A percentile compares a stretch with the other conserved stretches of the same genome.
Evolutionary conservation across 192 early-diverging fungal species (phyloP).

Genomic region (Entomortierella beljakovae): DNA sequence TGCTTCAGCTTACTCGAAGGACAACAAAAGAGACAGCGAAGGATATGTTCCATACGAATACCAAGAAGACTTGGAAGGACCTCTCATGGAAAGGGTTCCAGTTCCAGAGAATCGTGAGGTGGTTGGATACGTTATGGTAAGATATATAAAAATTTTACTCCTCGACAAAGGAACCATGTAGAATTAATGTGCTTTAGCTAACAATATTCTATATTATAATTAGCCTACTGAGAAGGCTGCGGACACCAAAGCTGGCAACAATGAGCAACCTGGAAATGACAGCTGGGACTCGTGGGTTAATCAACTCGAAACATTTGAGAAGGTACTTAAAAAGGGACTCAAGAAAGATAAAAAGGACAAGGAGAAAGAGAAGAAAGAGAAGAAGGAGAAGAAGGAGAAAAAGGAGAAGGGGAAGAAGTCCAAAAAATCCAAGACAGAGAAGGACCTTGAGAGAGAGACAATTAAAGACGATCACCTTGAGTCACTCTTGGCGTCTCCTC

Average conservation of each 20-base stretch:
- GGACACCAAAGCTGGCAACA: constrained; percentile 1
- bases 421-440: constrained; percentile 1
- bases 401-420: not conserved
- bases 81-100: constrained; percentile 48
- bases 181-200: not conserved
- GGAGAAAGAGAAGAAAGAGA: constrained; percentile 9
- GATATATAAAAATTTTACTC: not conserved
- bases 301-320: constrained; percentile 51
- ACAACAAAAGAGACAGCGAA: constrained; percentile 20
- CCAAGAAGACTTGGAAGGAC: constrained; percentile 46
- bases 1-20: not conserved
- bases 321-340: constrained; percentile 45
- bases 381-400: not conserved
- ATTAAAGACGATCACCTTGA: not conserved
- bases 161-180: not conserved
- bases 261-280: constrained; percentile 19
- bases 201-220: not conserved
- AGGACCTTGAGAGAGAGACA: not conserved
- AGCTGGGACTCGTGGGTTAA: constrained; percentile 56
- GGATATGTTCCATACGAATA: constrained; percentile 50
- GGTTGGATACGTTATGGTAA: constrained; percentile 45
- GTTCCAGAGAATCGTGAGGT: constrained; percentile 40
- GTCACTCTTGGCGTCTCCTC: not conserved
- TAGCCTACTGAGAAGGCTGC: constrained; percentile 32
- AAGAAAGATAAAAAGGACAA: constrained; percentile 33